A percentile compares a stretch with the other conserved stretches of the same genome.
phyloP scores from a whole-genome alignment of 768 basidiomycete genomes.

The Auricularia auricula-judae region DNA sequence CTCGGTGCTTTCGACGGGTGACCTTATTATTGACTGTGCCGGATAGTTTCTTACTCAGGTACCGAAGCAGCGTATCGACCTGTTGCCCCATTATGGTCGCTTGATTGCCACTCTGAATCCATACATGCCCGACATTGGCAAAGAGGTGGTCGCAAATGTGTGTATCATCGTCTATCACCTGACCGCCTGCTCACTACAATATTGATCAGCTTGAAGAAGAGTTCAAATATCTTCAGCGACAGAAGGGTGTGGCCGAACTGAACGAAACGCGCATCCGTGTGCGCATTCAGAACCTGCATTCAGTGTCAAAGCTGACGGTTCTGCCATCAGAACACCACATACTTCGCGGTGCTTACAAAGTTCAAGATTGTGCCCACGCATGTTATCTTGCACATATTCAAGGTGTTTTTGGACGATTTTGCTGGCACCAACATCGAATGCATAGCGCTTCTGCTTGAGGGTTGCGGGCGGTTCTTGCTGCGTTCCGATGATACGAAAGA shows the following conservation, averaged over 20 bases:
- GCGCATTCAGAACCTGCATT: conserved; percentile 6
- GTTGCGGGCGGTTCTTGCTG: conserved; percentile 85
- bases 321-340: conserved; percentile 63
- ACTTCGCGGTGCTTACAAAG: conserved; percentile 88
- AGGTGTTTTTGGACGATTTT: conserved; percentile 95
- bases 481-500: conserved; percentile 80
- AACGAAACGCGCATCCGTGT: conserved; percentile 80
- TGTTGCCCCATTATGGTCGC: conserved; percentile 87
- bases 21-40: background rate
- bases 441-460: conserved; percentile 81
- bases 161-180: conserved; percentile 19
- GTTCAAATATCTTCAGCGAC: conserved; percentile 87
- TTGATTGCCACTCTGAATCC: conserved; percentile 77
- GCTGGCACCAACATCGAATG: conserved; percentile 89
- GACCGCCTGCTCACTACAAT: too few species aligned
- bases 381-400: conserved; percentile 89
- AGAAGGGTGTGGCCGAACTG: conserved; percentile 87
- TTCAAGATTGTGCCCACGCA: conserved; percentile 86
- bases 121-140: conserved; percentile 91
- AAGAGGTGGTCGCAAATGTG: conserved; percentile 71
- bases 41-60: conserved; percentile 68
- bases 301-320: background rate
- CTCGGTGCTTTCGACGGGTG: background rate
- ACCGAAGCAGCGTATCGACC: conserved; percentile 78
- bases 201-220: conserved; percentile 79